phyloP scores from a whole-genome alignment of 2,329 filamentous ascomycete species.

The Leptographium wingfieldii region DNA sequence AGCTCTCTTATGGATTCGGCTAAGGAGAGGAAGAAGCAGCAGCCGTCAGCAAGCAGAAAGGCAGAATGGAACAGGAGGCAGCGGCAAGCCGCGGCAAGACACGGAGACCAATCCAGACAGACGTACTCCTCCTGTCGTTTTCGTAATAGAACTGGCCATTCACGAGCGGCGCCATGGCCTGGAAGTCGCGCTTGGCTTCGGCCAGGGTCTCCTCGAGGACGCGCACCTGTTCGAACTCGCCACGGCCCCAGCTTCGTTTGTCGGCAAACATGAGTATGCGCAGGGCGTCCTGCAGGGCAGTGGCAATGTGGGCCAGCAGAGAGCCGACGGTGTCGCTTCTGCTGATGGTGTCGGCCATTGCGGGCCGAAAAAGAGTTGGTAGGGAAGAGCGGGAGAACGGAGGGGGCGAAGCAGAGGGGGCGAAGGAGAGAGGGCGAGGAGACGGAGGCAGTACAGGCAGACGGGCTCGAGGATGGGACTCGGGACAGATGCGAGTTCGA shows the following conservation, averaged over 20 bases:
- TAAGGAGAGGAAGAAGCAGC: constrained; percentile 13
- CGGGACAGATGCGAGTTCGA: not conserved
- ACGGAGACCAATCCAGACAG: not conserved
- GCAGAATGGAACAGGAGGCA: not conserved
- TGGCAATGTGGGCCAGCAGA: constrained; percentile 45
- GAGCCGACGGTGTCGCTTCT: constrained; percentile 38
- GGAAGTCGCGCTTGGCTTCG: constrained; percentile 48
- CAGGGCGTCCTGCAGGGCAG: constrained; percentile 37
- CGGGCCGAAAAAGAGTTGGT: not conserved
- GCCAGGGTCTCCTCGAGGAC: constrained; percentile 42
- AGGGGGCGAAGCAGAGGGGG: not conserved
- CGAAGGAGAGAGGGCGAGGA: not conserved
- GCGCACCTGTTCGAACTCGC: constrained; percentile 47
- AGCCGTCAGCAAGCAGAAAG: constrained; percentile 1
- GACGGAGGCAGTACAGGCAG: not conserved
- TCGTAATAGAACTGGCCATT: constrained; percentile 46
- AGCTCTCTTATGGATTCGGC: constrained; percentile 41
- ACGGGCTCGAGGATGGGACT: too few species aligned
- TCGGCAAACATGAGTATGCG: constrained; percentile 43
- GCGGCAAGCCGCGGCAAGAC: not conserved
- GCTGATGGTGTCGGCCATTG: constrained; percentile 35
- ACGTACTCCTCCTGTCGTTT: constrained; percentile 33
- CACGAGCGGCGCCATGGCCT: constrained; percentile 41
- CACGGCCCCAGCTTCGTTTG: constrained; percentile 43
- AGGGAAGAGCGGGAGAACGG: not conserved